phyloP scores from a whole-genome alignment of 257 asterid genomes.

The Linderniella brevidens region DNA sequence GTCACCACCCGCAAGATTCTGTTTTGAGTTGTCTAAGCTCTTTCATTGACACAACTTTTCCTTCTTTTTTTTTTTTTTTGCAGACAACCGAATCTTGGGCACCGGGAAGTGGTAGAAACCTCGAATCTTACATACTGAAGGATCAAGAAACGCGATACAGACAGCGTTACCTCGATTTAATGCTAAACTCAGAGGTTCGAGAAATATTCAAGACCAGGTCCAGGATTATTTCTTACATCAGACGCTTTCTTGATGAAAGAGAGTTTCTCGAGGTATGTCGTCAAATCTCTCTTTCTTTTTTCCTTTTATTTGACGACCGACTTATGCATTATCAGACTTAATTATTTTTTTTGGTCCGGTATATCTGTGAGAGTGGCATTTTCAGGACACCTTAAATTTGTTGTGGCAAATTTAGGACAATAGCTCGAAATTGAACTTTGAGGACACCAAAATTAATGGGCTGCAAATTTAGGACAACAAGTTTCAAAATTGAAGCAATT shows the following conservation, averaged over 20 bases:
- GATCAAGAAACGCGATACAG: constrained; percentile 96
- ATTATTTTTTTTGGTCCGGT: no score
- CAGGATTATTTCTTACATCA: constrained; percentile 40
- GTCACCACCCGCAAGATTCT: no score
- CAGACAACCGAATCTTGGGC: constrained; percentile 55
- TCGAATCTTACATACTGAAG: constrained; percentile 47
- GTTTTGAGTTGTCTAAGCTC: not conserved
- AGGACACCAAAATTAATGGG: no score
- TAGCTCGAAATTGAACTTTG: no score
- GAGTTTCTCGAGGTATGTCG: constrained; percentile 64
- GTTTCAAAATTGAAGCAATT: no score
- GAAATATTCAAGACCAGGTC: constrained; percentile 69
- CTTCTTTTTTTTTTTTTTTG: constrained; percentile 12
- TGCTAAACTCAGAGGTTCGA: constrained; percentile 65
- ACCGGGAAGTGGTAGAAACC: constrained; percentile 69
- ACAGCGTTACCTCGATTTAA: constrained; percentile 75
- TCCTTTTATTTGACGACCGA: not conserved
- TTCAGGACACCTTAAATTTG: no score
- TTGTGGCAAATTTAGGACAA: no score
- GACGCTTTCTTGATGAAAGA: constrained; percentile 45
- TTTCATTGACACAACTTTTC: not conserved
- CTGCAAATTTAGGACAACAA: no score
- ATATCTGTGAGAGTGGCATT: no score
- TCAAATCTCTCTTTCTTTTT: not conserved
- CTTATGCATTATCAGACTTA: no score